These are phyloP conservation scores for Clarkia xantiana DNA, from an alignment of 345 rosid genomes.

Conservation along the genomic window DNA sequence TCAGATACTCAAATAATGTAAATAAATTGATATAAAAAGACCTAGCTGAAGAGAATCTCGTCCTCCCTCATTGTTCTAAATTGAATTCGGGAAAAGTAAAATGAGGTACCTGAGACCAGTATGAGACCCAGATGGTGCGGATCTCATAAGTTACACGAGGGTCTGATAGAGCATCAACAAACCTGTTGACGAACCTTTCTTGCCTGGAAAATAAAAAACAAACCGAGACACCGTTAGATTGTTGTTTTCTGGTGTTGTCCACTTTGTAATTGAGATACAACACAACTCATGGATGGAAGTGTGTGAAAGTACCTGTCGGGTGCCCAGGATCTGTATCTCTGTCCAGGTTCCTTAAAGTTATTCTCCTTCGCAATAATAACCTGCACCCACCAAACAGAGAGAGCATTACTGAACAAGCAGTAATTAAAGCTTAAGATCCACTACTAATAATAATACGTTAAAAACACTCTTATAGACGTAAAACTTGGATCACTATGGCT, in stretches of 20 bases:
- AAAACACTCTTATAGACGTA: no score
- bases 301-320: conserved; percentile 47
- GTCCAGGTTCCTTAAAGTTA: conserved; percentile 85
- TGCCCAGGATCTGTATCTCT: conserved; percentile 59
- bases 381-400: conserved; percentile 21
- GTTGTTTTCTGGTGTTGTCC: background rate
- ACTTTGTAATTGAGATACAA: background rate
- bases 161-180: conserved; percentile 59
- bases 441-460: no score
- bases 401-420: no score
- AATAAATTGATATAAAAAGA: background rate
- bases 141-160: conserved; percentile 83
- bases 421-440: no score
- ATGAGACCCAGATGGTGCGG: conserved; percentile 65
- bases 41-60: background rate
- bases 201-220: conserved; percentile 46
- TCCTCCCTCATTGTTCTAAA: no score
- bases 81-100: background rate
- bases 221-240: background rate
- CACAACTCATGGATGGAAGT: background rate
- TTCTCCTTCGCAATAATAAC: conserved; percentile 67
- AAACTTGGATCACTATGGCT: no score
- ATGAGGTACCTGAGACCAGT: conserved; percentile 58
- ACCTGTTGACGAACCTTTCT: conserved; percentile 56
- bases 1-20: background rate